Conservation (phyloP, 2,329 filamentous ascomycete species). For the Eurotiales sp. region DNA sequence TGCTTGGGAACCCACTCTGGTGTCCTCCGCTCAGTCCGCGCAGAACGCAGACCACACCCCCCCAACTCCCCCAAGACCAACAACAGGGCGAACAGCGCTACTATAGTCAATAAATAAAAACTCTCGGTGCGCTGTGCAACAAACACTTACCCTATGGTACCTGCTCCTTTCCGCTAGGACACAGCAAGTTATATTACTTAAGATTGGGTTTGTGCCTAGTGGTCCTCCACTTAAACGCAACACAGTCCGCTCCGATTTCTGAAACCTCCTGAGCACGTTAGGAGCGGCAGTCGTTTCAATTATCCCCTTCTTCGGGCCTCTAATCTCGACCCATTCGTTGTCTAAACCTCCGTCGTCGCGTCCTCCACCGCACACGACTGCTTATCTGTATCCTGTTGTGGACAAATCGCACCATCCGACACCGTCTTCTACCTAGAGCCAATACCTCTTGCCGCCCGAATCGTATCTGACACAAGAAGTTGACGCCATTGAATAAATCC, state of each 20-base stretch:
- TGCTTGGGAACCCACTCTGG: constrained; percentile 11
- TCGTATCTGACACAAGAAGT: constrained; percentile 8
- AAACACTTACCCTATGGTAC: neutral
- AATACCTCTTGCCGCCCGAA: constrained; percentile 7
- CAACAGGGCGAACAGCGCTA: constrained; percentile 7
- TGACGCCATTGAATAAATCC: constrained; percentile 11
- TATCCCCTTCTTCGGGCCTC: constrained; percentile 10
- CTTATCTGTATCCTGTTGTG: neutral
- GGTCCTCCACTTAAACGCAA: neutral
- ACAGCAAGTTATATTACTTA: no score
- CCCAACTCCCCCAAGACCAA: no score
- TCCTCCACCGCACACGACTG: neutral
- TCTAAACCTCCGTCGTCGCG: constrained; percentile 7
- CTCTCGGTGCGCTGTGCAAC: neutral
- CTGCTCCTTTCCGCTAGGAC: neutral
- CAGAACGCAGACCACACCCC: no score
- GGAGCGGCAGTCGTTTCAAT: constrained; percentile 6
- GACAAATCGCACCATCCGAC: constrained; percentile 8
- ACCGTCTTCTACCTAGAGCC: neutral
- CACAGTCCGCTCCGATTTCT: constrained; percentile 4
- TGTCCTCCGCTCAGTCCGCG: constrained; percentile 7
- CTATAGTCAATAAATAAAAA: neutral
- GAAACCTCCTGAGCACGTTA: constrained; percentile 12
- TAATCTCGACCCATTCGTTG: neutral
- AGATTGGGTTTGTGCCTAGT: no score